Base-by-base conservation (phyloP, 257 asterid genomes). In the Forsythia suspensa region DNA sequence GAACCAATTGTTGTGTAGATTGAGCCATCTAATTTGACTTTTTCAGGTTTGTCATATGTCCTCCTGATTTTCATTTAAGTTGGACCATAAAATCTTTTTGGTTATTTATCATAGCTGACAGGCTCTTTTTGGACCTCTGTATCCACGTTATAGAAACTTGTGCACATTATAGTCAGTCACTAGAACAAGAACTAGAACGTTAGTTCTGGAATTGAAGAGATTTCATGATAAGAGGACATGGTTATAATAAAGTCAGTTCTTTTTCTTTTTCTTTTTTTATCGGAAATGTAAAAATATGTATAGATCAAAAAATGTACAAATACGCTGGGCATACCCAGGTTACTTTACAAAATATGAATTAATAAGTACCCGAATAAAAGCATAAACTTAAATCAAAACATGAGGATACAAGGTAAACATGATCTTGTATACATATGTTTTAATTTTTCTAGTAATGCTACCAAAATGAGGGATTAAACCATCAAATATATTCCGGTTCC, bases 1-100 rank as follows among this genome's bases (percentile, higher is more conserved):
- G 89, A 89, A 41, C 92, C 88, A 0, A 46, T 89, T 67, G 80
- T 77, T 1, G 85, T 89, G 74, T 87, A 88, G 87, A 37, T 44
- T 51, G 43, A 6, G 12, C 41, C 21, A 4, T 61, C 41, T 20
- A 11, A 24, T 20, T 41, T 59, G 16, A 72, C 46, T 7, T 65
- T 6, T 57, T 18, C 37, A 43, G 15, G 44, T 41, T 36, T 75
- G 76, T 52, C 69, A 77, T 80, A 61, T 73, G 73, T 69, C 44
- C 39, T 79, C 44, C 68, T 44, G 77, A n/a, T 77, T 68, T 18
- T n/a, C 24, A 52, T 46, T 76, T 46, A 48, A 43, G 73, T 36
- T 6, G 18, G 51, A 36, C 66, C 40, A 48, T 4, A 48, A 11
- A 48, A 48, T 48, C 24, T 5, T 18, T 52, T 8, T 52, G 24